A percentile compares a stretch with the other conserved stretches of the same genome.
Conservation (phyloP, 345 rosid genomes). For the Salix brachista region DNA sequence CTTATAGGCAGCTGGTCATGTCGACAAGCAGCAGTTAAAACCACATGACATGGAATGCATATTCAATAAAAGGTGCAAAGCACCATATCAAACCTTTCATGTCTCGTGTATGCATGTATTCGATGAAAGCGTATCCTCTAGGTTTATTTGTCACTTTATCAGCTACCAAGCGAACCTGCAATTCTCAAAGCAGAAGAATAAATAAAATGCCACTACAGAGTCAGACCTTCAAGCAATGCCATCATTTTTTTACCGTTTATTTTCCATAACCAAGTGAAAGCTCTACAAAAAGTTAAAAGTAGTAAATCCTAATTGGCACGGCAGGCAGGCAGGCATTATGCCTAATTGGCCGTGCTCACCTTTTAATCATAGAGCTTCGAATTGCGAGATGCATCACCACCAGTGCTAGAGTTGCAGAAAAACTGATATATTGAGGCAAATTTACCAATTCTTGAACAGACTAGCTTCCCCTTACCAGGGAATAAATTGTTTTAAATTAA, state of each 20-base stretch:
- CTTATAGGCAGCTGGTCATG: constrained; percentile 79
- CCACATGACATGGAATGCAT: background rate
- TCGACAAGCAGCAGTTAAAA: constrained; percentile 10
- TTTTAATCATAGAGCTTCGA: constrained; percentile 77
- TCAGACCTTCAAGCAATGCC: background rate
- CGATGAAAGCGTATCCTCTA: constrained; percentile 93
- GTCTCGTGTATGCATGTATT: constrained; percentile 89
- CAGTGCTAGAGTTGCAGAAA: constrained; percentile 89
- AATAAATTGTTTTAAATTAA: constrained; percentile 38
- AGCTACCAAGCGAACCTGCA: constrained; percentile 74
- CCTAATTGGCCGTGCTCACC: constrained; percentile 96
- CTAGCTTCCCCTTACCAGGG: constrained; percentile 99
- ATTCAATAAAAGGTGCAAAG: background rate
- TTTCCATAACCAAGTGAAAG: constrained; percentile 32
- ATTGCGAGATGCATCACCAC: constrained; percentile 85
- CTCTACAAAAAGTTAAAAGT: constrained; percentile 21
- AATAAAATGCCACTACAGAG: constrained; percentile 13
- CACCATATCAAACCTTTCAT: constrained; percentile 67
- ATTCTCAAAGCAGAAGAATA: constrained; percentile 34
- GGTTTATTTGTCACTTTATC: constrained; percentile 78
- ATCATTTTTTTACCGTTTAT: background rate
- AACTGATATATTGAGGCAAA: constrained; percentile 65
- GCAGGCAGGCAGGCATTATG: constrained; percentile 72
- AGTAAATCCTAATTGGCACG: constrained; percentile 75
- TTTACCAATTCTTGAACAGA: constrained; percentile 61